Evolutionary conservation across 257 asterid genomes (phyloP), one percentile per base, ranked within the genome.

Genomic region (Leptodermis oblonga): DNA sequence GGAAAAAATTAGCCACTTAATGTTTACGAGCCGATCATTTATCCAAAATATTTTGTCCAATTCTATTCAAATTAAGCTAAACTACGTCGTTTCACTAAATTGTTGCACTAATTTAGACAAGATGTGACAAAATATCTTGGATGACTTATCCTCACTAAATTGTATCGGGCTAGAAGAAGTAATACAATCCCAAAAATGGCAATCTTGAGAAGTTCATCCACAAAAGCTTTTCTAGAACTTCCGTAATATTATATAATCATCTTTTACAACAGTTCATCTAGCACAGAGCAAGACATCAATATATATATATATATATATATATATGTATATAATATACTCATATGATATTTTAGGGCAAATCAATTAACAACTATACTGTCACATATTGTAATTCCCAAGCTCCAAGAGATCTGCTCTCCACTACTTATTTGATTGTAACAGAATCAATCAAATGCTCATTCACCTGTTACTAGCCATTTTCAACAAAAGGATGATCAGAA

Each of bases 401-500:
- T 48, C 53, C 73, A 67, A 67, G 48, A 73, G 64, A 55, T 73
- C 72, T 46, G 53, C 46, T n/a, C 54, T 17, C 39, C 15, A 58
- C 62, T 54, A 30, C 23, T 73, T 59, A 73, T 59, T 67, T 36
- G 45, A 46, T 37, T 26, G 63, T 10, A 34, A 34, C 64, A 67
- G 58, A 63, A 59, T 48, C 31, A 53, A 12, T 42, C 33, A 59
- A 18, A 23, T 37, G 68, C 63, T 11, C 64, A 25, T 53, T 52
- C 62, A 10, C 54, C 25, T 0, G 28, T 23, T n/a, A 37, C 34
- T 23, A 42, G 31, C 46, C 5, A 52, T 14, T 67, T 54, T 34
- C 4, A 63, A 17, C 4, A 63, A 17, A 25, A 43, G 68, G 52
- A 41, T n/a, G 33, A 30, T 13, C 25, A 31, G 41, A 49, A 13